A percentile compares a stretch with the other conserved stretches of the same genome.
Evolutionary conservation across 148 eudicot genomes (phyloP).

Genomic region (Dysphania ambrosioides): DNA sequence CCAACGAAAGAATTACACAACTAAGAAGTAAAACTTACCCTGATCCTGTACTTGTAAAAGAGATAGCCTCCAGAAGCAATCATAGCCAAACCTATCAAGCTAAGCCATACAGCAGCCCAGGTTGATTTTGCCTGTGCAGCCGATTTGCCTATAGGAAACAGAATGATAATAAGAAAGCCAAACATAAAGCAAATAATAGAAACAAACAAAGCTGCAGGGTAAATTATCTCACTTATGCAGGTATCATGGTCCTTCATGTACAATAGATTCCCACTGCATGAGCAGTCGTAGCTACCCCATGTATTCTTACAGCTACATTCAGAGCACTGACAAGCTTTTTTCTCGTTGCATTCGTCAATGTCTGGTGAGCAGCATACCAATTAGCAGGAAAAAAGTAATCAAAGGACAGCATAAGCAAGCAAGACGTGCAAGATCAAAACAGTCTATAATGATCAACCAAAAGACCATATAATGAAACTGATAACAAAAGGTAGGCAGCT

Average conservation of each 20-base stretch:
- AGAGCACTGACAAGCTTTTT: constrained; percentile 80
- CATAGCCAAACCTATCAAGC: constrained; percentile 64
- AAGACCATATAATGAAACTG: background rate
- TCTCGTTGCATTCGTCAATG: constrained; percentile 85
- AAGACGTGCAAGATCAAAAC: background rate
- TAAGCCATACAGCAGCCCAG: constrained; percentile 75
- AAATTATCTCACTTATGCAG: constrained; percentile 68
- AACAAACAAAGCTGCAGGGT: background rate
- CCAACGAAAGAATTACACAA: background rate
- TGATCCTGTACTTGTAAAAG: constrained; percentile 77
- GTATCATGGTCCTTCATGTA: constrained; percentile 89
- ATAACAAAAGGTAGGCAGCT: background rate
- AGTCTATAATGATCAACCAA: background rate
- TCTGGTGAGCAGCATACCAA: constrained; percentile 38
- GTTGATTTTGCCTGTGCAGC: constrained; percentile 61
- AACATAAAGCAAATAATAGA: background rate
- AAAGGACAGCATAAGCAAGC: constrained; percentile 13
- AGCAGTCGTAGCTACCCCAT: constrained; percentile 95
- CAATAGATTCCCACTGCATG: constrained; percentile 69
- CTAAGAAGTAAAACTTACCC: constrained; percentile 52
- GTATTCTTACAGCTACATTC: constrained; percentile 93
- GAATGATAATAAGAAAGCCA: background rate
- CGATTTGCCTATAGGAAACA: constrained; percentile 54
- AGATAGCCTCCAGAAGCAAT: constrained; percentile 77
- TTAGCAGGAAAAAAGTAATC: background rate